Evolutionary conservation across 768 basidiomycete species (phyloP), one percentile per base, ranked within the genome.

Genomic region (Mycena capillaripes): DNA sequence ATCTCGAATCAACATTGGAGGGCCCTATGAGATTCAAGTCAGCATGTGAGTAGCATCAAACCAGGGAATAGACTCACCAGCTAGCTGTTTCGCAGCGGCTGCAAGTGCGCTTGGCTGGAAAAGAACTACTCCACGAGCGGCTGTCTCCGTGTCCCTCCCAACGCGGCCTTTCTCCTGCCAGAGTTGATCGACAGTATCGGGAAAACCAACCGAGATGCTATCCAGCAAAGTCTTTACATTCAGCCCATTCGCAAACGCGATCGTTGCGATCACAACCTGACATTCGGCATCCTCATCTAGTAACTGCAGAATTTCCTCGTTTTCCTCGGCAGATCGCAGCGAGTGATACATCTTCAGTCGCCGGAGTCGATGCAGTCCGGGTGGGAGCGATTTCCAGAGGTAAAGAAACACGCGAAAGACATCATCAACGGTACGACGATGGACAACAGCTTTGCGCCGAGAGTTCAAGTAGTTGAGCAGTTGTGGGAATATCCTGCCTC

Each of bases 381-480:
- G 36, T 3, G 72, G 67, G 11, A 61, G 50, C 16, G n/a, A 36
- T 17, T 52, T 64, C 62, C 65, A 67, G 4, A n/a, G n/a, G n/a
- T n/a, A n/a, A n/a, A n/a, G n/a, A n/a, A n/a, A n/a, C n/a, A n/a
- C n/a, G n/a, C n/a, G 40, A n/a, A 34, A 27, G 4, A 69, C 32
- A 19, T 55, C 36, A 21, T 75, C 57, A 19, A 74, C 36, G 17
- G 64, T 59, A 11, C 23, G 50, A 17, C 46, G 52, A 55, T 74
- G 62, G 55, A 74, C 32, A 25, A 69, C 46, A 5, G 57, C 46
- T 42, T 70, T 71, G 25, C 56, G 69, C 4, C 73, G 46, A 2
- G 69, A 40, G 50, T 66, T 70, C 25, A 70, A 40, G 34, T 67
- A 63, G 17, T 19, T 25, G 25, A 74, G 58, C 4, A 73, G 67